These are phyloP conservation scores for Brassica rapa DNA, from an alignment of 345 rosid species.

Conservation along the genomic window DNA sequence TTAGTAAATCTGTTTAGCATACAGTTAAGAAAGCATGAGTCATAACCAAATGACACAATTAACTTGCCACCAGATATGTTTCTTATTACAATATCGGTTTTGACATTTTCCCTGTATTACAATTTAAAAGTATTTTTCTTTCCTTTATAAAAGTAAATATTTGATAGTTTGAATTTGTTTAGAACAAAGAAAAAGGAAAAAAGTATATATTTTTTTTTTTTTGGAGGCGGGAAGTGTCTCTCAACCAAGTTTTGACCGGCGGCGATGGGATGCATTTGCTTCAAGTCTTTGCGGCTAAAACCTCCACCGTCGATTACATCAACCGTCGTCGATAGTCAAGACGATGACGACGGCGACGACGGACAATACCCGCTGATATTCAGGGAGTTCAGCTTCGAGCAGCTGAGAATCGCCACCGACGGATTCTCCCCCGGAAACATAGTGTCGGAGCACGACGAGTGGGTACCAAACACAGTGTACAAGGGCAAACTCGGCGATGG, in stretches of 20 bases:
- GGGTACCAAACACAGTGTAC: constrained; percentile 68
- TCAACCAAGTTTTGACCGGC: constrained; percentile 9
- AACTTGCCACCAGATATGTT: background rate
- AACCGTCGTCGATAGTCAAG: background rate
- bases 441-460: constrained; percentile 74
- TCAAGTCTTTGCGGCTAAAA: constrained; percentile 22
- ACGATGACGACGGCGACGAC: constrained; percentile 14
- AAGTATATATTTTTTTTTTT: no score
- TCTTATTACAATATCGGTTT: background rate
- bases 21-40: constrained; percentile 12
- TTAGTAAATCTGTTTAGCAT: background rate
- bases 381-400: constrained; percentile 59
- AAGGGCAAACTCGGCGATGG: constrained; percentile 63
- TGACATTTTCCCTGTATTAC: background rate
- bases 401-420: constrained; percentile 57
- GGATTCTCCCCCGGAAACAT: constrained; percentile 62
- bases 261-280: constrained; percentile 38
- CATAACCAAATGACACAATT: constrained; percentile 16
- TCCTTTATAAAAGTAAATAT: background rate
- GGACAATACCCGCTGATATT: constrained; percentile 47
- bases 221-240: constrained; percentile 17
- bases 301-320: constrained; percentile 30
- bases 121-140: background rate
- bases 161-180: constrained; percentile 3
- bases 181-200: no score